Conservation (phyloP, 108 stramenopile genomes). For the Conticribra guillardii region DNA sequence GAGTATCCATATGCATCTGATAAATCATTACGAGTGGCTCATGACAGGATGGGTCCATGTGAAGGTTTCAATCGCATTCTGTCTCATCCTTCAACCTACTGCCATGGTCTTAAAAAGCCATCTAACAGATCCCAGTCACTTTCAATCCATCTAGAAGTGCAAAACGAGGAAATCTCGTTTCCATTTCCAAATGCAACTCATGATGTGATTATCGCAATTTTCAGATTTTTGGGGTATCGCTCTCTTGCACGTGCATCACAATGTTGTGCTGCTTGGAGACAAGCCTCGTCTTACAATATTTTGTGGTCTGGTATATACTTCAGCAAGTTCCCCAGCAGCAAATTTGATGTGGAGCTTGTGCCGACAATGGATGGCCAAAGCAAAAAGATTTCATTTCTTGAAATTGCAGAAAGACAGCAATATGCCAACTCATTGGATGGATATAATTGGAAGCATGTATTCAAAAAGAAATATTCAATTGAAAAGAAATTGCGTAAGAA, state of each 20-base stretch:
- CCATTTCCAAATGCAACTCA: slow-evolving; percentile 17
- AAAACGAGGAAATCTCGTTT: background rate
- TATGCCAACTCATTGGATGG: slow-evolving; percentile 2
- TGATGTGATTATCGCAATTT: slow-evolving; percentile 22
- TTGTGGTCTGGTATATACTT: slow-evolving; percentile 45
- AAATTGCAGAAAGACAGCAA: slow-evolving; percentile 6
- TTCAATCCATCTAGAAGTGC: slow-evolving; percentile 1
- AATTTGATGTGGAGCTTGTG: slow-evolving; percentile 30
- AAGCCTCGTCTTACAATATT: slow-evolving; percentile 7
- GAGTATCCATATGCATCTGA: slow-evolving; percentile 2
- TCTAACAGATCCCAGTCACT: no score
- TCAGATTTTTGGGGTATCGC: slow-evolving; percentile 42
- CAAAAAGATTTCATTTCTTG: background rate
- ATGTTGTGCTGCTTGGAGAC: slow-evolving; percentile 32
- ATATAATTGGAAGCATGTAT: slow-evolving; percentile 44
- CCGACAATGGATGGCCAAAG: background rate
- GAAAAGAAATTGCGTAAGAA: slow-evolving; percentile 17
- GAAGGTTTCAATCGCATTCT: slow-evolving; percentile 23
- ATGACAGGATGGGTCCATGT: slow-evolving; percentile 24
- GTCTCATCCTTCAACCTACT: slow-evolving; percentile 23
- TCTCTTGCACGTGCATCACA: slow-evolving; percentile 40
- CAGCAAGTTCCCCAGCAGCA: slow-evolving; percentile 20
- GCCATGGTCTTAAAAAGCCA: no score
- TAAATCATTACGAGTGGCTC: slow-evolving; percentile 30
- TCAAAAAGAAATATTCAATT: slow-evolving; percentile 23